Percentiles rank a stretch among this genome's conserved stretches.
Conservation (phyloP, 208 protist genomes). For the Leishmania turanica region DNA sequence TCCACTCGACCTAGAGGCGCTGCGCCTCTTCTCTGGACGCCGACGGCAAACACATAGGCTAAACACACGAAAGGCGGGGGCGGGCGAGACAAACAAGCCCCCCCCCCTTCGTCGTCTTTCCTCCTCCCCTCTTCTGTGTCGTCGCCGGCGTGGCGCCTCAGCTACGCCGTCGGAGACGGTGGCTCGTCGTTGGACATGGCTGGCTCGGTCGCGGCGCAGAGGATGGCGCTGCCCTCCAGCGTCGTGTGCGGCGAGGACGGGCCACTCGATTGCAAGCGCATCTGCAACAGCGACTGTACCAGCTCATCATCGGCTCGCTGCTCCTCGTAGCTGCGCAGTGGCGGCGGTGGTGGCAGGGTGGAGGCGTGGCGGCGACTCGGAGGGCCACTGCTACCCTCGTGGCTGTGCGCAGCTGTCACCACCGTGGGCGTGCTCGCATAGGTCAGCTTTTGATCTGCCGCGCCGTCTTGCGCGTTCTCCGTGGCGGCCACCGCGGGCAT, state of each 20-base stretch:
- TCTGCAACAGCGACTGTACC: conserved; percentile 2
- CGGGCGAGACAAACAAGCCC: not conserved
- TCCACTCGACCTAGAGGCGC: not conserved
- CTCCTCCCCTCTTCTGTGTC: not conserved
- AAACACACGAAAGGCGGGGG: not conserved
- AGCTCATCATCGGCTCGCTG: not conserved
- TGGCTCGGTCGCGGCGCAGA: not conserved
- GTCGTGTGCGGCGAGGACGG: not conserved
- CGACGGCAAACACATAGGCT: not conserved
- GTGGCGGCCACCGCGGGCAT: not conserved
- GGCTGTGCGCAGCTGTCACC: not conserved
- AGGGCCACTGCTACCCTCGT: not conserved
- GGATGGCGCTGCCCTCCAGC: not conserved
- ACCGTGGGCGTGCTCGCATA: no score
- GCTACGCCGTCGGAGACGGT: not conserved
- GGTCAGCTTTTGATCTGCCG: not conserved
- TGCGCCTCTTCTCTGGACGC: not conserved
- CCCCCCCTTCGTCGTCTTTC: not conserved
- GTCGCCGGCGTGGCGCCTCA: not conserved
- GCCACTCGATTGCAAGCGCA: not conserved
- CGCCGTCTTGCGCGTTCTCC: not conserved
- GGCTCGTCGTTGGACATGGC: not conserved
- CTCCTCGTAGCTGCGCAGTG: conserved; percentile 19
- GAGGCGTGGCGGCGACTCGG: not conserved
- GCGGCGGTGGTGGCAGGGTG: conserved; percentile 2